Evolutionary conservation across 202 grass and related monocot species (phyloP).

Genomic region (Schoenoplectus tabernaemontani): DNA sequence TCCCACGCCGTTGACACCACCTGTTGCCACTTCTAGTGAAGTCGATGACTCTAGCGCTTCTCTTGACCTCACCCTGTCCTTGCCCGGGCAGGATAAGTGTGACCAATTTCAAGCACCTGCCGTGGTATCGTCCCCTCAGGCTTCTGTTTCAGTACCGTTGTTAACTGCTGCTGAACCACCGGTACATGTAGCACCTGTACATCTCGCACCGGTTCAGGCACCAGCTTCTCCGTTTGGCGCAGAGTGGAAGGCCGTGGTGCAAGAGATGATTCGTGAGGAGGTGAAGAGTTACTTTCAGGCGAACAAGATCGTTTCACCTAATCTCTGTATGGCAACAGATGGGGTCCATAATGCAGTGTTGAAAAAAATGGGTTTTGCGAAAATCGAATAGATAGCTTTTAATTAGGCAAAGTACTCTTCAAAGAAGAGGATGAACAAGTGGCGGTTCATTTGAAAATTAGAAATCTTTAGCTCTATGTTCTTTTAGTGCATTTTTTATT

Average conservation of each 20-base stretch:
- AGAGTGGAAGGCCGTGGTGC: conserved; percentile 51
- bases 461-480: neutral
- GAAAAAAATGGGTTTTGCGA: conserved; percentile 53
- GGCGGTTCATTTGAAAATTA: conserved; percentile 29
- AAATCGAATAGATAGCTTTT: conserved; percentile 43
- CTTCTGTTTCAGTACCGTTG: neutral
- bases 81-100: conserved; percentile 37
- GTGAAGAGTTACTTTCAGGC: conserved; percentile 65
- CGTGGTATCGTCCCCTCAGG: neutral
- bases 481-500: conserved; percentile 18
- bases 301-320: neutral
- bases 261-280: conserved; percentile 77
- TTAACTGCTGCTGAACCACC: neutral
- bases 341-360: conserved; percentile 29
- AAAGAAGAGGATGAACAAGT: neutral
- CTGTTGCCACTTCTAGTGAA: neutral
- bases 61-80: conserved; percentile 59
- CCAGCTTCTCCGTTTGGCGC: conserved; percentile 22
- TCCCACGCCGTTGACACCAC: conserved; percentile 10
- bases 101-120: neutral
- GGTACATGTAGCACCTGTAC: neutral
- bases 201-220: neutral
- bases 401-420: neutral
- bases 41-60: conserved; percentile 42
- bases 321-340: conserved; percentile 22